phyloP scores from a whole-genome alignment of 2,329 filamentous ascomycete genomes.

The Coniochaeta pulveracea region DNA sequence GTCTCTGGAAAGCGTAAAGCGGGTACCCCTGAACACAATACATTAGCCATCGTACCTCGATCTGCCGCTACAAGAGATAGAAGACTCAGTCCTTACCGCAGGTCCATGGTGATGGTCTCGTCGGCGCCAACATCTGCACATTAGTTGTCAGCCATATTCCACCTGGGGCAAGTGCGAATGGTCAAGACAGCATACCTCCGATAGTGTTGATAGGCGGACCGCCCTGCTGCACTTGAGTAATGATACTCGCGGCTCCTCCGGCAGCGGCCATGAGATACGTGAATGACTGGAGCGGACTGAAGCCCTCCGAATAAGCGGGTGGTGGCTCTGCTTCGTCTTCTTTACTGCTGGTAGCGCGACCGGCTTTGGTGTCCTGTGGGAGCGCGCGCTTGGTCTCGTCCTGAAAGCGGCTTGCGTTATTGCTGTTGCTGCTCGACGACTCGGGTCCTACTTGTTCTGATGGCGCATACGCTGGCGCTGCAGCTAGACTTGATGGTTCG shows the following conservation, averaged over 20 bases:
- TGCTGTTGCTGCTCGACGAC: no score
- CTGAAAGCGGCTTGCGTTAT: conserved; percentile 17
- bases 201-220: conserved; percentile 82
- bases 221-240: conserved; percentile 96
- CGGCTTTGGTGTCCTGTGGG: conserved; percentile 67
- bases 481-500: conserved; percentile 19
- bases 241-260: conserved; percentile 94
- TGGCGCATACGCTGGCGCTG: conserved; percentile 45
- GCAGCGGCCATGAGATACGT: conserved; percentile 96
- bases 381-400: conserved; percentile 77
- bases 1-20: conserved; percentile 88
- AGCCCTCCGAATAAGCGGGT: conserved; percentile 91
- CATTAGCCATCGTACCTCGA: no score
- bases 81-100: conserved; percentile 52
- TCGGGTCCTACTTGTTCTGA: conserved; percentile 8
- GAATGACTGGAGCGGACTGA: conserved; percentile 84
- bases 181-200: conserved; percentile 50
- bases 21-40: conserved; percentile 83
- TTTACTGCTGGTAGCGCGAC: conserved; percentile 57
- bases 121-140: conserved; percentile 66
- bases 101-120: conserved; percentile 89
- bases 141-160: conserved; percentile 7
- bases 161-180: neutral
- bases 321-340: conserved; percentile 82
- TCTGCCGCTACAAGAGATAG: no score